Base-by-base conservation (phyloP, 2,329 filamentous ascomycete genomes). In the Colletotrichum tropicicola region DNA sequence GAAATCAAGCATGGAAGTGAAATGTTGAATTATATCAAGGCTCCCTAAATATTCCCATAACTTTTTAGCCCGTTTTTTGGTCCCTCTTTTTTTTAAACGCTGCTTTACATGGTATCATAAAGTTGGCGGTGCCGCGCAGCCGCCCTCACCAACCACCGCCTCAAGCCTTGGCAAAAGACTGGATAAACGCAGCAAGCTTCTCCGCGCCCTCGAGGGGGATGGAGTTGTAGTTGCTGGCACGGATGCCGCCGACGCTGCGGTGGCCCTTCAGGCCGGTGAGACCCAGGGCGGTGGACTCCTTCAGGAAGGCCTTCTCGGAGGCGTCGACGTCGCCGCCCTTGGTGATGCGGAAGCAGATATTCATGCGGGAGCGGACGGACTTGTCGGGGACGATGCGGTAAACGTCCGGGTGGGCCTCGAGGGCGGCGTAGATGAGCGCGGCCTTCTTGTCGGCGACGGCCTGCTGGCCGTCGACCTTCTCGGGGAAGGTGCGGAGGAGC, bases 171-270 rank as follows among this genome's bases (percentile, higher is more conserved):
- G 86, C 85, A 74, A 88, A 89, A 0, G 76, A 73, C 10, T 79
- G 73, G 55, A 94, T 84, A 68, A 91, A 93, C 27, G 79, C 77
- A 48, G 86, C 89, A 47, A 94, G 82, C 77, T 91, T 91, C 78
- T 92, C 82, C 0, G 88, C 90, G 0, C 87, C 90, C 41, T 87
- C 85, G 0, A 91, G 74, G 0, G 91, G 78, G 43, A 98, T 90
- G 2, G 92, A 91, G 79, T 97, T 98, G 81, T 98, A 98, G 76
- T 96, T 97, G 77, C 88, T 92, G 19, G 91, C 91, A 13, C 95
- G 87, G 66, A 98, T 94, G 27, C 94, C 94, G 15, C 93, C 92
- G 2, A 98, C 91, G 65, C 87, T 92, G 66, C 95, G 87, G 77
- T 98, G 95, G 0, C 95, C 95, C 82, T 97, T 97, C 44, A 98